Base-by-base conservation (phyloP, 805 yeast species). In the Metschnikowia lachancei region DNA sequence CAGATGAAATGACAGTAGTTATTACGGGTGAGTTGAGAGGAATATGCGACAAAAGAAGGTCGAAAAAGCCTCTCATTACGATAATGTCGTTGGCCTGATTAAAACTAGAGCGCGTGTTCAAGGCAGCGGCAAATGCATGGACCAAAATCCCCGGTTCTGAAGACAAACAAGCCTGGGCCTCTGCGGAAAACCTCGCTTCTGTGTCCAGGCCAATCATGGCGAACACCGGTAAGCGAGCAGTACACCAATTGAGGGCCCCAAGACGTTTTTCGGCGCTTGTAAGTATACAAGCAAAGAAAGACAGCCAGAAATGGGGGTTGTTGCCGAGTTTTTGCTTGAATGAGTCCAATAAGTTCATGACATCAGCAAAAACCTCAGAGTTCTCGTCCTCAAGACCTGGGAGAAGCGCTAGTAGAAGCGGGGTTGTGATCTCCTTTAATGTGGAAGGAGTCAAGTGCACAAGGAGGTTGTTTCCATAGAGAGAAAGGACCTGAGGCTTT, bases 341-440 rank as follows among this genome's bases (percentile, higher is more conserved):
- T 1, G 68, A 61, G 39, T 83, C 90, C 31, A 92, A 70, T 35
- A 92, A 60, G 0, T 68, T 67, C 44, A 89, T 52, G 1, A 83
- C 76, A 1, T 82, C 77, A 12, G 71, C 74, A 59, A 85, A 92
- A 28, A 83, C 83, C 57, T 94, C 99, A 17, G 91, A 81, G 34
- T 91, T 80, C 54, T 91, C 96, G 57, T 94, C 98, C 57, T 94
- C 99, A 42, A 94, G 77, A 0, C 96, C 96, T 0, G 96, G 90
- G 2, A 92, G 65, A 29, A 91, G 71, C 50, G 92, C 79, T 41
- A 90, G 72, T 4, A 92, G 64, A 7, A 92, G 58, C 0, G 97
- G 90, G 47, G 80, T 82, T 29, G 86, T 68, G 14, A 88, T 63
- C 19, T 76, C 66, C 45, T 81, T 73, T 46, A 91, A 54, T 11